Evolutionary conservation across 495 filamentous ascomycete species (phyloP), one percentile per base, ranked within the genome.

Genomic region (Mytilinidion resinicola): DNA sequence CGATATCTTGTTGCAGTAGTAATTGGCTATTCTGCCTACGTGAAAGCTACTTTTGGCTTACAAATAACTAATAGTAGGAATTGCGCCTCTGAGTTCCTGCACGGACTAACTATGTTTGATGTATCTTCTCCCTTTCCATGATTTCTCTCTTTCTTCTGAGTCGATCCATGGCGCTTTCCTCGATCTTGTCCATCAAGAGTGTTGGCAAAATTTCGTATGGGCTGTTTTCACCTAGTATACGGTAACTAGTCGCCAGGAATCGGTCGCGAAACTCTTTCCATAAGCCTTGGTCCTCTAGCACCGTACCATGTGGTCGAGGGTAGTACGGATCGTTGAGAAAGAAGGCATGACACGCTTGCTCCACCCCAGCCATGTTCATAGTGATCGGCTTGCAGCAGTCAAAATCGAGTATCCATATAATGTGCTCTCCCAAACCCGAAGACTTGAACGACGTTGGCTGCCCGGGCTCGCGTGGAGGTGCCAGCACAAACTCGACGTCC

Each of bases 371-470:
- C 25, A 55, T 51, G 43, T 69, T 63, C 64, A 63, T 49, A 0
- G 57, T 21, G 21, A 69, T 67, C 0, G 11, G 0, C 9, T 55
- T 41, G 49, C 62, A 66, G 41, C 59, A 60, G 48, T 70, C 63
- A 48, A 66, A 70, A 38, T 70, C 67, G 17, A 70, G 67, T n/a
- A 70, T 20, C 67, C 65, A 70, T 30, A 68, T 53, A 12, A n/a
- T 44, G 33, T 61, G 65, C 7, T 51, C 17, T 35, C 53, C 43
- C 9, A 53, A 20, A 15, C 41, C 57, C 9, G 54, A 47, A 12
- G 47, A 57, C n/a, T 58, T 51, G 37, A 60, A 55, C 1, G 38
- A 4, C 17, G 41, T 4, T 14, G 38, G 9, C 12, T 9, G 15
- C 9, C 9, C 10, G 1, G 33, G 34, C 19, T 58, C n/a, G 12